These are phyloP conservation scores for Solanum ahanhuiri DNA, from an alignment of 257 asterid genomes.

Conservation along the genomic window DNA sequence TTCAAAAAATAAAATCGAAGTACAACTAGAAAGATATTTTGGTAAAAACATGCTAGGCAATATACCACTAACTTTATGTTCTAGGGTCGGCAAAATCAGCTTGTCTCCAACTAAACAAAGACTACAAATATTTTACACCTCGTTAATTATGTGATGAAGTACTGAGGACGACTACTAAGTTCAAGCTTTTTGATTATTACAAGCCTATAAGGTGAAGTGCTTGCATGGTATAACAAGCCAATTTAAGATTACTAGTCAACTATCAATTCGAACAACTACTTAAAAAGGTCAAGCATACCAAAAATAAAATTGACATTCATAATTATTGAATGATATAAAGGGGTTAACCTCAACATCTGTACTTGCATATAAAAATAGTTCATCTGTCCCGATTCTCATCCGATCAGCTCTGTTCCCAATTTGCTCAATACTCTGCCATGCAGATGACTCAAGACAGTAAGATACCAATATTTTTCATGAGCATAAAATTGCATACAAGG, in stretches of 20 bases:
- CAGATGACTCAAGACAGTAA: constrained; percentile 2
- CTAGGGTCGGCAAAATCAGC: neutral
- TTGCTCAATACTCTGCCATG: constrained; percentile 85
- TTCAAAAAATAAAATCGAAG: neutral
- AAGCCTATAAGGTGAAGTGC: neutral
- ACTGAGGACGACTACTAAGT: neutral
- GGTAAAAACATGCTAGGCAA: neutral
- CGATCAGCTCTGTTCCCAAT: constrained; percentile 92
- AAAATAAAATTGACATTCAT: neutral
- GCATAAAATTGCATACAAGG: neutral
- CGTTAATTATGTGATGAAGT: neutral
- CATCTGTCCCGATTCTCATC: constrained; percentile 48
- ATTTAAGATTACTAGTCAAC: neutral
- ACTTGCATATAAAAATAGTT: constrained; percentile 66
- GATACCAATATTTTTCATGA: neutral
- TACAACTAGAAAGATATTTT: neutral
- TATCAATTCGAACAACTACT: neutral
- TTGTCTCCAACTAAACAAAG: neutral
- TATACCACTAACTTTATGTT: neutral
- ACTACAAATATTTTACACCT: neutral
- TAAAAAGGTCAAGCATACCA: neutral
- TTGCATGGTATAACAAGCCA: neutral
- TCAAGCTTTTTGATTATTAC: neutral
- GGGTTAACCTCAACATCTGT: constrained; percentile 77
- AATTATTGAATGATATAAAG: neutral